Evolutionary conservation across 257 asterid species (phyloP), one percentile per base, ranked within the genome.

Genomic region (Mentha longifolia): DNA sequence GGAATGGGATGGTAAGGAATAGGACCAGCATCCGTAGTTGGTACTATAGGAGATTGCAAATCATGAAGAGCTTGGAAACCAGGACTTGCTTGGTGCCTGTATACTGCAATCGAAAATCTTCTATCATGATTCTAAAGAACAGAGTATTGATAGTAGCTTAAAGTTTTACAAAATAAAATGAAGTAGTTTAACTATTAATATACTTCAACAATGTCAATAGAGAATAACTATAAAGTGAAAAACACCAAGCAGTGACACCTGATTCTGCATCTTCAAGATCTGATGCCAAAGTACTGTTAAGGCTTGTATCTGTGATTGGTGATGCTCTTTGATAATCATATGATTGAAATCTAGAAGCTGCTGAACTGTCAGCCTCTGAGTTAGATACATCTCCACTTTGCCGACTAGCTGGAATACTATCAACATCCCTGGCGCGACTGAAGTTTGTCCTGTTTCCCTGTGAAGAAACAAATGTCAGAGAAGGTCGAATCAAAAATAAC

Each of bases 251-350:
- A 78, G 52, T n/a, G 71, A 70, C 64, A 93, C 98, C 98, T 91
- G 97, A 93, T 81, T 93, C 91, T 66, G 96, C 91, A 80, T 93
- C 98, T 86, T 89, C 98, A 80, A 72, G 80, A 71, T 91, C 98
- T 42, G 95, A 83, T 64, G 96, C 85, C 71, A 77, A 92, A 37
- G 84, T 79, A 77, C 92, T 83, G 76, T 76, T 88, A 70, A 72
- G 84, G 84, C 92, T 92, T 33, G 93, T 76, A 73, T 91, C 96
- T 9, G 96, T 84, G 78, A 80, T 74, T 72, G 82, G 95, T 61
- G 98, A 84, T 61, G 83, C 81, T 64, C 87, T 79, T 81, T 84
- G 92, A 78, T 84, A 76, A 81, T 82, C 88, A 75, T 85, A 81
- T 71, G 78, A 82, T 59, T 80, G 88, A 72, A 76, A 77, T 62